Percentiles rank a stretch among this genome's conserved stretches.
These are phyloP conservation scores for Penicillium pulvis DNA, from an alignment of 495 filamentous ascomycete genomes.

Conservation along the genomic window DNA sequence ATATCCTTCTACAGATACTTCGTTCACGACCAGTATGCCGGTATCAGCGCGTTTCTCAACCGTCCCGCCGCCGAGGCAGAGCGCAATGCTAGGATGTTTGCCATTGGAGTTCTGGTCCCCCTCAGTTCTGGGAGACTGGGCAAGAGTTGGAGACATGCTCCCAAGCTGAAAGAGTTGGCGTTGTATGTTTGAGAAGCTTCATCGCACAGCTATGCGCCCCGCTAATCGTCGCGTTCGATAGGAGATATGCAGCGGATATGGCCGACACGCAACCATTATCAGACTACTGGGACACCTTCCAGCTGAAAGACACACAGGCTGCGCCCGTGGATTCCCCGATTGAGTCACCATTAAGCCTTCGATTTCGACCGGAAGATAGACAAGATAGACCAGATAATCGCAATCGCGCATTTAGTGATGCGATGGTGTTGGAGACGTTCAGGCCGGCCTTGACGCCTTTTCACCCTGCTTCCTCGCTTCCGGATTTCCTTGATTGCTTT, in stretches of 20 bases:
- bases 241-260: conserved; percentile 38
- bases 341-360: conserved; percentile 59
- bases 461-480: conserved; percentile 85
- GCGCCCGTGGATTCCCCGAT: conserved; percentile 43
- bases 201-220: neutral
- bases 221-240: conserved; percentile 11
- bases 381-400: conserved; percentile 40
- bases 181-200: conserved; percentile 39
- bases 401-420: conserved; percentile 46
- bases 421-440: conserved; percentile 58
- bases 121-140: conserved; percentile 85
- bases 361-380: conserved; percentile 43
- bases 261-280: conserved; percentile 63
- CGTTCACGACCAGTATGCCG: conserved; percentile 80
- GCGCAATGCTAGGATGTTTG: conserved; percentile 89
- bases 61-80: conserved; percentile 72
- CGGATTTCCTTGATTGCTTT: conserved; percentile 74
- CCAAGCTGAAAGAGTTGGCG: conserved; percentile 72
- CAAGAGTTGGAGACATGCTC: conserved; percentile 85
- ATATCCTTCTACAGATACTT: conserved; percentile 64
- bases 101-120: conserved; percentile 85
- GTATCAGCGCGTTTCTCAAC: conserved; percentile 91
- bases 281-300: conserved; percentile 76
- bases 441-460: conserved; percentile 73
- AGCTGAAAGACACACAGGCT: conserved; percentile 50